Evolutionary conservation across 2,329 filamentous ascomycete genomes (phyloP).

Genomic region (Claviceps cyperi): DNA sequence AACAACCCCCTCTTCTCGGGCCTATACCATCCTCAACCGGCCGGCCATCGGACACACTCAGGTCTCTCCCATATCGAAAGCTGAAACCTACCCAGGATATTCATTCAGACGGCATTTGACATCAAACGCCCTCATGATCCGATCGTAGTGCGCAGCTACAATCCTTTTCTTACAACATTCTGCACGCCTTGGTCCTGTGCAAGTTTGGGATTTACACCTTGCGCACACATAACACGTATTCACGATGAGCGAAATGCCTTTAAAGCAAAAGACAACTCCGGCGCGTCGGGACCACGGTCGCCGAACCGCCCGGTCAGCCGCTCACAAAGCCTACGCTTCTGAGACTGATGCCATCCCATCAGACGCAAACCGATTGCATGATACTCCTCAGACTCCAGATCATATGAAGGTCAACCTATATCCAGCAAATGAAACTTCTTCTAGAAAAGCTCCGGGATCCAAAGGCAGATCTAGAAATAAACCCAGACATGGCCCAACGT

Average conservation of each 20-base stretch:
- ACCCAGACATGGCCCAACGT: conserved; percentile 14
- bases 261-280: conserved; percentile 15
- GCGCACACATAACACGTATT: neutral
- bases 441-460: conserved; percentile 17
- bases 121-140: neutral
- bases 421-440: conserved; percentile 11
- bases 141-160: neutral
- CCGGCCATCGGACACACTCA: neutral
- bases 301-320: conserved; percentile 25
- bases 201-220: neutral
- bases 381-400: conserved; percentile 31
- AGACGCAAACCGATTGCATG: conserved; percentile 18
- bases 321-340: conserved; percentile 42
- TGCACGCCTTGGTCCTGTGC: neutral
- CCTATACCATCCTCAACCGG: neutral
- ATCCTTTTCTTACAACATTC: neutral
- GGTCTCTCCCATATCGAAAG: neutral
- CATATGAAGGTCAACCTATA: conserved; percentile 25
- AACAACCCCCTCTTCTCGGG: neutral
- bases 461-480: conserved; percentile 18
- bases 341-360: conserved; percentile 33
- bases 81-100: neutral
- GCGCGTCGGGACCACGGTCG: conserved; percentile 25
- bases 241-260: conserved; percentile 5
- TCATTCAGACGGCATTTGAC: neutral